Base-by-base conservation (phyloP, 148 eudicot species). In the Rhododendron henanense region DNA sequence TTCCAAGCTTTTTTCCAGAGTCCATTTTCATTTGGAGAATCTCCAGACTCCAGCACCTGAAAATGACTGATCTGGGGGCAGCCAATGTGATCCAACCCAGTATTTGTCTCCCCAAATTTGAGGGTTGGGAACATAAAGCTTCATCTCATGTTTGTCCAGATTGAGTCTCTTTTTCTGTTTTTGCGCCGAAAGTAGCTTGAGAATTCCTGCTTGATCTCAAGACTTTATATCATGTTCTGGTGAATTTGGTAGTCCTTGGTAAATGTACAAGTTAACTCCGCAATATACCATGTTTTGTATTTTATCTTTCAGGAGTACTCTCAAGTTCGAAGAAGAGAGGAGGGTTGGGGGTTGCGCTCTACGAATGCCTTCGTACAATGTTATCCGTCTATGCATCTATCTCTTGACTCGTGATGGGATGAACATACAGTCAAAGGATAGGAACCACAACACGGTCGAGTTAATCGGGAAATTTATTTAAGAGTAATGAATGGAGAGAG, bases 1-100 rank as follows among this genome's bases (percentile, higher is more conserved):
- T 82, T 59, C 19, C 10, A 57, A 55, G 23, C n/a, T 1, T 21
- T 8, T 19, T 31, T 39, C 41, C 79, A 41, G 55, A 45, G 31
- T 78, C 48, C 31, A 25, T 28, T 39, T 61, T 39, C 50, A 37
- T 13, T 9, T 10, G 44, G 74, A 39, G 31, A 82, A 37, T 74
- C 85, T 63, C 61, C 79, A 79, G 59, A 47, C 87, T 63, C 61
- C 79, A 71, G 59, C 82, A 73, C 19, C 19, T 44, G 85, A 87
- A 39, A 33, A 79, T 50, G 87, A 87, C 89, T 87, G 5, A 21
- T 79, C 86, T 7, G 31, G 33, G 45, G 59, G 61, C 61, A 39
- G 23, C 85, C 76, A 76, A n/a, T 76, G 59, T 87, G 65, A 83
- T 57, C 41, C 8, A 57, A 75, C 21, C 19, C 45, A 71, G 25